Base-by-base conservation (phyloP, 495 filamentous ascomycete genomes). In the Physcia stellaris region DNA sequence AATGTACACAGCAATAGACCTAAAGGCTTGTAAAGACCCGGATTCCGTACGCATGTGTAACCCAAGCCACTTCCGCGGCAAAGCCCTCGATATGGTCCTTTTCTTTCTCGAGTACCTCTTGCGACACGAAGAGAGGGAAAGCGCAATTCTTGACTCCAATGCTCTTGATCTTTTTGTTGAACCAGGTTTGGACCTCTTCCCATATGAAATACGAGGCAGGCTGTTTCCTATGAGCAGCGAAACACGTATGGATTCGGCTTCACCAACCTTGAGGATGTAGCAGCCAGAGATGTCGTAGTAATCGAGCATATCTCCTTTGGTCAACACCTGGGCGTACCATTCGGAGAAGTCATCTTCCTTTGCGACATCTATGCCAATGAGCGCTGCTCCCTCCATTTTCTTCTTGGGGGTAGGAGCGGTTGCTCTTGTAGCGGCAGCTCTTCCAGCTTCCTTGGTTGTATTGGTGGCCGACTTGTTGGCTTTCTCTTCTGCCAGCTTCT, bases 21-120 rank as follows among this genome's bases (percentile, higher is more conserved):
- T n/a, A 29, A 22, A 34, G 6, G 33, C 15, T 24, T 33, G 30
- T 42, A 13, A 19, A n/a, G 27, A 2, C 11, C 16, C 20, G 23
- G 17, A 40, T 31, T 17, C 58, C 77, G 62, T 70, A 86, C 78
- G 85, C 87, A 60, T 90, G 84, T 22, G 92, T 96, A 27, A 99
- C 92, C 90, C 90, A 96, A 37, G 92, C 92, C 44, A 99, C 79
- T 61, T 99, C 90, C 35, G 90, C 86, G 40, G 87, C 88, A 58
- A 96, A 96, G 19, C 92, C 92, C 60, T 98, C 87, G 40, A 98
- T 79, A 54, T 98, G 92, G 42, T 85, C 83, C 70, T 95, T 95
- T 64, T 96, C 92, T 48, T 80, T 75, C 64, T 95, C 75, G 48
- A 99, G 63, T 9, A 87, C 85, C 61, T 87, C 88, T 47, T 81